A percentile compares a stretch with the other conserved stretches of the same genome.
Evolutionary conservation across 73 alveolate species (phyloP).

Genomic region (Paramecium sexaurelia): DNA sequence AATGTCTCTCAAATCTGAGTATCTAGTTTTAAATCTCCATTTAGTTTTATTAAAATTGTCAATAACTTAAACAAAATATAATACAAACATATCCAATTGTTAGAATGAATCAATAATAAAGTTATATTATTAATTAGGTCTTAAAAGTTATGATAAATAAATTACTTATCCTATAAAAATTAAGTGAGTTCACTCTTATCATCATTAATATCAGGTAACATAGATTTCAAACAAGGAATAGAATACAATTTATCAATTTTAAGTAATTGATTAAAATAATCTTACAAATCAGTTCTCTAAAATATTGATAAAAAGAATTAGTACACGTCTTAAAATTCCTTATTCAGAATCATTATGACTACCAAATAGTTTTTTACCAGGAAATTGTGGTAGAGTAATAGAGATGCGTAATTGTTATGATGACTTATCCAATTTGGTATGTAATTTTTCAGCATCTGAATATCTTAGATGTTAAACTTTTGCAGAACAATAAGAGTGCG

Average conservation of each 20-base stretch:
- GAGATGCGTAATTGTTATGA: neutral
- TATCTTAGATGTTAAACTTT: conserved; percentile 23
- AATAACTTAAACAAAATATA: conserved; percentile 38
- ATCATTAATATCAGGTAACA: conserved; percentile 34
- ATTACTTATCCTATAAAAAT: neutral
- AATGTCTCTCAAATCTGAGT: conserved; percentile 42
- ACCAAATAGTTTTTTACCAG: conserved; percentile 54
- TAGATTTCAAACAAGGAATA: neutral
- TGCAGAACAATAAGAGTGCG: neutral
- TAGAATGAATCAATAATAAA: conserved; percentile 27
- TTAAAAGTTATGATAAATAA: neutral
- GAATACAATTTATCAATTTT: conserved; percentile 21
- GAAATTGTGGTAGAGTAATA: neutral
- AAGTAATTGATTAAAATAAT: conserved; percentile 7
- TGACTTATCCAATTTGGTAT: conserved; percentile 20
- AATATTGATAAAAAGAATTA: neutral
- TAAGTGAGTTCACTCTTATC: conserved; percentile 12
- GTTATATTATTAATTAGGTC: neutral
- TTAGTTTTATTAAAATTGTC: conserved; percentile 21
- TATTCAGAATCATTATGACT: conserved; percentile 42
- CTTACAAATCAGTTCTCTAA: conserved; percentile 33
- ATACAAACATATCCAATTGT: neutral
- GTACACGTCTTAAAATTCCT: conserved; percentile 22
- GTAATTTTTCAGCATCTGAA: conserved; percentile 39
- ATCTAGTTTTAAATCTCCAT: conserved; percentile 52